These are phyloP conservation scores for Raphidocelis subcapitata DNA, from an alignment of 139 green algal species.

Conservation along the genomic window DNA sequence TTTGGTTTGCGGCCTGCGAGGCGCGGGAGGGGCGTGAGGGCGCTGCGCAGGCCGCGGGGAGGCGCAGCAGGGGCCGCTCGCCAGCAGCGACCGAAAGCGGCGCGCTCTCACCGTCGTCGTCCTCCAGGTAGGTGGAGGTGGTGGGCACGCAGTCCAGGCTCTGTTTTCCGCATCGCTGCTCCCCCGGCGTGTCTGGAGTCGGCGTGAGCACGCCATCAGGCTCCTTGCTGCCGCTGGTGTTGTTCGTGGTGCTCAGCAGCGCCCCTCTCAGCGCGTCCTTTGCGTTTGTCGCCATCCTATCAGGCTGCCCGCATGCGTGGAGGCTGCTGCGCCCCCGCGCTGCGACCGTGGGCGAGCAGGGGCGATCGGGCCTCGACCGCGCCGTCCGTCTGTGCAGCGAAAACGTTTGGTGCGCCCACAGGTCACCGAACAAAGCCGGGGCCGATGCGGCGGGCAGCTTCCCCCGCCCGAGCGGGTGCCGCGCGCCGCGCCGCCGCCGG, in stretches of 20 bases:
- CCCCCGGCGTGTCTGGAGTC: slow-evolving; percentile 77
- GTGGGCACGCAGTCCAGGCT: slow-evolving; percentile 63
- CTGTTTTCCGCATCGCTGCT: slow-evolving; percentile 66
- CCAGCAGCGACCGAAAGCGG: too few species aligned
- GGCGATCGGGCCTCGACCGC: too few species aligned
- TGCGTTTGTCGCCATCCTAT: too few species aligned
- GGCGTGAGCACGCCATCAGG: slow-evolving; percentile 76
- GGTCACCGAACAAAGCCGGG: too few species aligned
- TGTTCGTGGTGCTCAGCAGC: slow-evolving; percentile 30
- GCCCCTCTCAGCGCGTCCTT: slow-evolving; percentile 1
- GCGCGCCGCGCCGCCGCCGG: too few species aligned
- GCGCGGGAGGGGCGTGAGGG: not conserved
- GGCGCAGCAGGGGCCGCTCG: not conserved
- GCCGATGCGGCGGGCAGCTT: too few species aligned
- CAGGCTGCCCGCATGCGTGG: too few species aligned
- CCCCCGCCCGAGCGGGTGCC: too few species aligned
- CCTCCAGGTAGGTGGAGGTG: slow-evolving; percentile 73
- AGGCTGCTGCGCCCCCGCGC: too few species aligned
- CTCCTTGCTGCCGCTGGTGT: slow-evolving; percentile 66
- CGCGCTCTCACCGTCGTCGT: slow-evolving; percentile 51
- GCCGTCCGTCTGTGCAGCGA: too few species aligned
- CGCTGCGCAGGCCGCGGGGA: not conserved
- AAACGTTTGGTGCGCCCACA: too few species aligned
- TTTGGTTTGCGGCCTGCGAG: slow-evolving; percentile 58
- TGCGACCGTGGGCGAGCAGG: too few species aligned